Base-by-base conservation (phyloP, 2,329 filamentous ascomycete genomes). In the Tolypocladium ophioglossoides region DNA sequence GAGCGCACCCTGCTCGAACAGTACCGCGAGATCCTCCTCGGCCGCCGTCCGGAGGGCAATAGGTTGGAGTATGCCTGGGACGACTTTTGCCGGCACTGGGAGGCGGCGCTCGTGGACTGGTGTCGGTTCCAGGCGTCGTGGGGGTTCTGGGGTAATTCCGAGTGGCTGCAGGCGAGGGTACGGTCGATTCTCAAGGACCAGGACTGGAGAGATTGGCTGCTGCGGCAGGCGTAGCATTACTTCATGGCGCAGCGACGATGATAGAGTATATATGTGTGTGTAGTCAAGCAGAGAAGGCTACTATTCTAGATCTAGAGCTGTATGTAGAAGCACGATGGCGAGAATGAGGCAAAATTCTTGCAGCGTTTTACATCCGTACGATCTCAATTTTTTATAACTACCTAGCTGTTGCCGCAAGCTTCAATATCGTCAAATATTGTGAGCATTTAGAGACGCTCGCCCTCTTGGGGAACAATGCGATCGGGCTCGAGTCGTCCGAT, bases 91-190 rank as follows among this genome's bases (percentile, higher is more conserved):
- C 66, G 76, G 22, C 83, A 87, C 59, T 87, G 84, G 83, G 82
- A 87, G 64, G 78, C 76, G 4, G 84, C 84, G 0, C 64, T 87
- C 4, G 82, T 87, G 0, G 84, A 87, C 61, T 87, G 84, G 84
- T 74, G 83, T 56, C 65, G 79, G 7, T 83, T 83, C 52, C 79
- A 82, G 64, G 78, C 79, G 0, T 80, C 78, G 0, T 83, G 79
- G 79, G 79, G 79, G 0, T 82, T 82, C 56, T 83, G 79, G 79
- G 79, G 79, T 0, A 82, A 83, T 39, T 80, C 76, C 0, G 72
- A 76, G 40, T 83, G 79, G 79, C 72, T 83, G 0, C 75, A 81
- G 60, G 77, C 76, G 0, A 72, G 79, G 51, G 79, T 78, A 0
- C 68, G 78, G 41, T 72, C 63, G 2, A 80, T 82, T 47, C 47